A percentile compares a stretch with the other conserved stretches of the same genome.
Evolutionary conservation across 805 yeast species (phyloP).

Genomic region (Metschnikowia similis): DNA sequence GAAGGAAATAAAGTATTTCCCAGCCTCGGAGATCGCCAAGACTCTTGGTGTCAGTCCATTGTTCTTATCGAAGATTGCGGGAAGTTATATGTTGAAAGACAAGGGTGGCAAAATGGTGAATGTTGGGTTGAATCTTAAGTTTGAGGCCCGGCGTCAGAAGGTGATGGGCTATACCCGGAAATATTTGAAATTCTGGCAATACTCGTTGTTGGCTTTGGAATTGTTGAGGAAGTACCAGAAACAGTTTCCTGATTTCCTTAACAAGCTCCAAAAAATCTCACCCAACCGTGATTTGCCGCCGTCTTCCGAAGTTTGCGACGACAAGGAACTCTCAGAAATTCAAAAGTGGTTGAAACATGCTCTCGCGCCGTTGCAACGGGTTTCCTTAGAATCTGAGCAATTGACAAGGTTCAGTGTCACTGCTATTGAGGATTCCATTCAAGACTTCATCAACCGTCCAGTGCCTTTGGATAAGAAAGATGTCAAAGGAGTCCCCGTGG

Average conservation of each 20-base stretch:
- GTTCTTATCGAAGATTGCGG: slow-evolving; percentile 72
- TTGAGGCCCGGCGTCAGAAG: slow-evolving; percentile 72
- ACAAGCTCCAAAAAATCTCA: slow-evolving; percentile 24
- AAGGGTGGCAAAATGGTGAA: slow-evolving; percentile 46
- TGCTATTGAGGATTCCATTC: slow-evolving; percentile 61
- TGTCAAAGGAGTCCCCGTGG: slow-evolving; percentile 77
- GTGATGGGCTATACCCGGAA: slow-evolving; percentile 84
- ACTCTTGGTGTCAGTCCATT: slow-evolving; percentile 54
- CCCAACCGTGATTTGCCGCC: slow-evolving; percentile 33
- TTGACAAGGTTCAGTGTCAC: slow-evolving; percentile 61
- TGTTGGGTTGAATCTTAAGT: slow-evolving; percentile 81
- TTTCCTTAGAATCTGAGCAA: slow-evolving; percentile 73
- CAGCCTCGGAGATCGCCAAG: slow-evolving; percentile 62
- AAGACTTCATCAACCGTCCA: slow-evolving; percentile 44
- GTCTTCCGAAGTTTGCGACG: slow-evolving; percentile 33
- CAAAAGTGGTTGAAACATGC: slow-evolving; percentile 49
- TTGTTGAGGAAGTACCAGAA: slow-evolving; percentile 57
- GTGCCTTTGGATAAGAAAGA: slow-evolving; percentile 46
- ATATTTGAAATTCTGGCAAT: slow-evolving; percentile 69
- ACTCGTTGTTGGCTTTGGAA: slow-evolving; percentile 66
- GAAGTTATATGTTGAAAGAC: slow-evolving; percentile 60
- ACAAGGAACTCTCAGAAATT: slow-evolving; percentile 40
- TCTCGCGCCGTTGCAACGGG: slow-evolving; percentile 49
- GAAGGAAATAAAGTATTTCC: slow-evolving; percentile 52
- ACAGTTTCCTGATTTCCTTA: slow-evolving; percentile 61